Percentiles rank a stretch among this genome's conserved stretches.
Conservation (phyloP, 2,329 filamentous ascomycete genomes). For the Coniochaeta sp. region DNA sequence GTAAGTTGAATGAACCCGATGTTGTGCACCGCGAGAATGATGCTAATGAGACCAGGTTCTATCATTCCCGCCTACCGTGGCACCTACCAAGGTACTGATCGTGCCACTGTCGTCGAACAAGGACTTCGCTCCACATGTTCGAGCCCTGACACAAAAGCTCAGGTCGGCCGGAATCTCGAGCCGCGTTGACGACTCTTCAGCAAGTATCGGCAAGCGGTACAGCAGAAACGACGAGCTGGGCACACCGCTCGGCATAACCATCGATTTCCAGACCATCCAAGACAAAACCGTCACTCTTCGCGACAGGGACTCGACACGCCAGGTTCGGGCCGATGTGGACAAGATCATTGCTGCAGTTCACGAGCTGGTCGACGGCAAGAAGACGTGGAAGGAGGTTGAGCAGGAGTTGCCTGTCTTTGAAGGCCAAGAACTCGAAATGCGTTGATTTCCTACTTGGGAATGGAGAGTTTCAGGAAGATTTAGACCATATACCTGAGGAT, state of each 20-base stretch:
- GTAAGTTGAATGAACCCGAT: conserved; percentile 48
- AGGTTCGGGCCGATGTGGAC: conserved; percentile 77
- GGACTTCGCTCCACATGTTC: conserved; percentile 71
- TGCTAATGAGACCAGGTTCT: conserved; percentile 47
- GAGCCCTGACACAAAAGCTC: conserved; percentile 66
- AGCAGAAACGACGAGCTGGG: conserved; percentile 92
- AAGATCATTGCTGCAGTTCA: conserved; percentile 71
- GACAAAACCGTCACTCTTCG: conserved; percentile 80
- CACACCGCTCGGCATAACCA: conserved; percentile 86
- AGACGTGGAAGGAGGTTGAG: conserved; percentile 62
- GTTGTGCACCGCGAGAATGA: background rate
- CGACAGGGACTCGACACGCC: conserved; percentile 83
- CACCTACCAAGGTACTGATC: conserved; percentile 92
- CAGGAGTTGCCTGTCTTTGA: conserved; percentile 78
- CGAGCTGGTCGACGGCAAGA: conserved; percentile 37
- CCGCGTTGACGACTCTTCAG: conserved; percentile 82
- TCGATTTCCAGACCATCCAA: conserved; percentile 92
- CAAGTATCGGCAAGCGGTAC: conserved; percentile 91
- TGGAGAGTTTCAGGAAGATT: background rate
- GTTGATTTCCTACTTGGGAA: background rate
- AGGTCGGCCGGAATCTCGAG: conserved; percentile 71
- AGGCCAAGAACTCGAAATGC: conserved; percentile 54
- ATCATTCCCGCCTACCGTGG: conserved; percentile 55
- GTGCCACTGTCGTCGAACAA: conserved; percentile 78
- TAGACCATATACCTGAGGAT: background rate